These are phyloP conservation scores for Orobanche coerulescens DNA, from an alignment of 257 asterid genomes.

Conservation along the genomic window DNA sequence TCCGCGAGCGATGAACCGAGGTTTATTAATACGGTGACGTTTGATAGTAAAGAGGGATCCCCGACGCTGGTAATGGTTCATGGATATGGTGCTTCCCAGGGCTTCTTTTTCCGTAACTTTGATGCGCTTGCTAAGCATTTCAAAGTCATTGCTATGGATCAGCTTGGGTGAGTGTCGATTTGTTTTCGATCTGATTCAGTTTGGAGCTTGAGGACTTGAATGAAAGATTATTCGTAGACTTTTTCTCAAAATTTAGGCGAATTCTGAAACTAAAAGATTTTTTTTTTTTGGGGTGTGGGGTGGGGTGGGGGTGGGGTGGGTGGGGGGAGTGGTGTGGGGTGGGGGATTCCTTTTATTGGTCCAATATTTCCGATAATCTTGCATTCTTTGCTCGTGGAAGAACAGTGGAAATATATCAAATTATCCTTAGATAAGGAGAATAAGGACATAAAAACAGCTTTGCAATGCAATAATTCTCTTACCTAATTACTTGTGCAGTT, in stretches of 20 bases:
- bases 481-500: slow-evolving; percentile 39
- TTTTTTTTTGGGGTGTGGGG: no score
- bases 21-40: slow-evolving; percentile 60
- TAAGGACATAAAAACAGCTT: neutral
- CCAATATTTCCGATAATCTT: neutral
- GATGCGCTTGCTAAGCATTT: slow-evolving; percentile 59
- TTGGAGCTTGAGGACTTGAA: neutral
- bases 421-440: neutral
- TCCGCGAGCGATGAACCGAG: slow-evolving; percentile 59
- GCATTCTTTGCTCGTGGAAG: no score
- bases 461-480: neutral
- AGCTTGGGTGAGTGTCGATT: slow-evolving; percentile 49
- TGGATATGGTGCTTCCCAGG: slow-evolving; percentile 80
- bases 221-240: neutral
- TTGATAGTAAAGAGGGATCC: slow-evolving; percentile 62
- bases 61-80: slow-evolving; percentile 81
- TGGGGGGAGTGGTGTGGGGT: no score
- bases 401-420: no score
- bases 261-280: no score
- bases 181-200: neutral
- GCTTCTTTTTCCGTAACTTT: slow-evolving; percentile 73
- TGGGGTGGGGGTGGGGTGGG: no score
- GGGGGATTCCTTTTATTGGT: neutral
- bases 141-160: slow-evolving; percentile 70
- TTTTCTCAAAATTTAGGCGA: neutral